Evolutionary conservation across 2,329 filamentous ascomycete genomes (phyloP), one percentile per base, ranked within the genome.

Genomic region (Huntiella moniliformis): DNA sequence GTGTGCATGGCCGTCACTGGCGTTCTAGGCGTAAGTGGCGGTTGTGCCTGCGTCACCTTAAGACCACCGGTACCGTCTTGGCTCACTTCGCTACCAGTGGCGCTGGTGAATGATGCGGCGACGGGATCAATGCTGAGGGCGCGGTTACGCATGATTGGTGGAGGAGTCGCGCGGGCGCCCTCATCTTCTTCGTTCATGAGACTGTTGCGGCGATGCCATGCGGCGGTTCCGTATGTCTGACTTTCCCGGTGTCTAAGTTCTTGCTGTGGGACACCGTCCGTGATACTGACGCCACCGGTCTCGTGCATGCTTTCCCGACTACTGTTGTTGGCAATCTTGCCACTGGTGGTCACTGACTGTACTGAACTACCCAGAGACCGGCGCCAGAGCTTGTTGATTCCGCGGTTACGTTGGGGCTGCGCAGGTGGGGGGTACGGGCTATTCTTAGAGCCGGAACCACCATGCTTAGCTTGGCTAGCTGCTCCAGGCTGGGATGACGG

Each of bases 141-240:
- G 17, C 51, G 59, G 43, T 66, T 68, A 12, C 70, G 62, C 60
- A 67, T 57, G 43, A 75, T 75, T 1, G 71, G 71, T 4, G 71
- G 71, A 3, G 71, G 71, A 5, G 71, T 75, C 0, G 69, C 67
- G 28, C 71, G 66, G 1, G 60, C 56, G 3, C 63, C 56, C 7
- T 70, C 67, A 3, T 68, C 66, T 1, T 66, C 65, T n/a, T 28
- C 33, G 4, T 36, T 45, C 45, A 47, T 43, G 0, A 52, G 48
- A 0, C 57, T 48, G 3, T 59, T 56, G 11, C 52, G 56, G 12
- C 63, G 57, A 44, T 57, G 59, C 61, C 59, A 67, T 6, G 60
- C 65, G 6, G 59, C 65, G 33, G 63, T 54, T 5, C 64, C 66
- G 44, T 64, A 61, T 0, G 53, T 45, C 5, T 52, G 46, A 28